Percentiles rank a stretch among this genome's conserved stretches.
Conservation (phyloP, 2,329 filamentous ascomycete species). For the Trichoderma asperellum region DNA sequence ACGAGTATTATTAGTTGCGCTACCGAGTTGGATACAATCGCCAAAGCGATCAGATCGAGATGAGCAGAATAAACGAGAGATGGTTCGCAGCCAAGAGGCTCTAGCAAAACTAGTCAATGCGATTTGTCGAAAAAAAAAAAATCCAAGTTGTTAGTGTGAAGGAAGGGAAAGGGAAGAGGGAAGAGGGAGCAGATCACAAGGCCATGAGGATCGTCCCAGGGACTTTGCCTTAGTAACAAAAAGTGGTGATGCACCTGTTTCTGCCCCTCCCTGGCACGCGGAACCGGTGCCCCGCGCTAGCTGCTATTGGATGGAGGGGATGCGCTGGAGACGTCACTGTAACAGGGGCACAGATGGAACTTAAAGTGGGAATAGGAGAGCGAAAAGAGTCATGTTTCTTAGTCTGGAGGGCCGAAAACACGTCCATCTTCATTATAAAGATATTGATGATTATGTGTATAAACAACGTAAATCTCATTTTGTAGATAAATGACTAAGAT, state of each 20-base stretch:
- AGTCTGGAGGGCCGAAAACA: background rate
- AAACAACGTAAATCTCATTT: too few relatives aligned
- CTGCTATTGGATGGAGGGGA: conserved; percentile 18
- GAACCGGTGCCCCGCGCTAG: conserved; percentile 20
- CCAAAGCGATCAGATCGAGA: background rate
- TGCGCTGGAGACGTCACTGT: conserved; percentile 23
- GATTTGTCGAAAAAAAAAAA: background rate
- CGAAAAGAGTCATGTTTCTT: background rate
- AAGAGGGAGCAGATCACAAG: conserved; percentile 6
- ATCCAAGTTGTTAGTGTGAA: background rate
- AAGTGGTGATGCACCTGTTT: background rate
- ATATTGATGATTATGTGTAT: background rate
- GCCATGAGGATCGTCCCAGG: background rate
- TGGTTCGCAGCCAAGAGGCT: background rate
- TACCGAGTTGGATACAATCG: background rate
- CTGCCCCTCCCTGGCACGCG: conserved; percentile 6
- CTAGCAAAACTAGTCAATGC: background rate
- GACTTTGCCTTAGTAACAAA: background rate
- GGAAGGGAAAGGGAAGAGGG: background rate
- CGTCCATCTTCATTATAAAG: background rate
- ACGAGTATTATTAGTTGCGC: background rate
- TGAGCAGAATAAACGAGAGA: background rate
- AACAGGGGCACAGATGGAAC: conserved; percentile 2
- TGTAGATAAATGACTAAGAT: too few relatives aligned
- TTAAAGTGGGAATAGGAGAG: background rate